These are phyloP conservation scores for Saccharomycodes ludwigii DNA, from an alignment of 805 yeast species.

Conservation along the genomic window DNA sequence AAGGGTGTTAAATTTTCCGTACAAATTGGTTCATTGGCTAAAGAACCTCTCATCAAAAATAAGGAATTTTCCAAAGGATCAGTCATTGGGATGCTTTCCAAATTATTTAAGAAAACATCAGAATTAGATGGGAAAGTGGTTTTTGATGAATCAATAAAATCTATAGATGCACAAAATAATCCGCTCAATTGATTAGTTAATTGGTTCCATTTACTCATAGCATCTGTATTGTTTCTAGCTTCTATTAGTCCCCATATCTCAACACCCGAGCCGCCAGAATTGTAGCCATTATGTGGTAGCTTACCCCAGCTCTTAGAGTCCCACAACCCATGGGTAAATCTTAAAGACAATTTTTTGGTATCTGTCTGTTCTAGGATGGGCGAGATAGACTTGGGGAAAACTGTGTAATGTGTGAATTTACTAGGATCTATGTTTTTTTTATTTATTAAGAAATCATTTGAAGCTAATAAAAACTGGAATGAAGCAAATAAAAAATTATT, in stretches of 20 bases:
- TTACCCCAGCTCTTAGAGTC: constrained; percentile 81
- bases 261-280: constrained; percentile 89
- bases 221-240: constrained; percentile 41
- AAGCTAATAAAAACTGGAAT: constrained; percentile 54
- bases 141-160: constrained; percentile 68
- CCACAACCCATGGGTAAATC: constrained; percentile 95
- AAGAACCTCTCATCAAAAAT: constrained; percentile 64
- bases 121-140: constrained; percentile 56
- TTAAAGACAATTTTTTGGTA: constrained; percentile 64
- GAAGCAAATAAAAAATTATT: constrained; percentile 56
- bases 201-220: constrained; percentile 54
- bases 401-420: constrained; percentile 38
- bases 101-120: constrained; percentile 16
- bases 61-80: constrained; percentile 26
- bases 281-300: constrained; percentile 57
- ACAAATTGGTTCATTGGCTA: constrained; percentile 92
- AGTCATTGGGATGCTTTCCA: constrained; percentile 15
- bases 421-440: constrained; percentile 7
- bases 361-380: constrained; percentile 58
- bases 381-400: constrained; percentile 72
- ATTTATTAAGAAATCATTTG: constrained; percentile 29
- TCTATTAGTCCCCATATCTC: constrained; percentile 84
- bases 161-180: constrained; percentile 86
- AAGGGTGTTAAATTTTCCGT: constrained; percentile 95
- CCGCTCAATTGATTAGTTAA: constrained; percentile 76